Conservation (phyloP, 148 eudicot species). For the Beta vulgaris region DNA sequence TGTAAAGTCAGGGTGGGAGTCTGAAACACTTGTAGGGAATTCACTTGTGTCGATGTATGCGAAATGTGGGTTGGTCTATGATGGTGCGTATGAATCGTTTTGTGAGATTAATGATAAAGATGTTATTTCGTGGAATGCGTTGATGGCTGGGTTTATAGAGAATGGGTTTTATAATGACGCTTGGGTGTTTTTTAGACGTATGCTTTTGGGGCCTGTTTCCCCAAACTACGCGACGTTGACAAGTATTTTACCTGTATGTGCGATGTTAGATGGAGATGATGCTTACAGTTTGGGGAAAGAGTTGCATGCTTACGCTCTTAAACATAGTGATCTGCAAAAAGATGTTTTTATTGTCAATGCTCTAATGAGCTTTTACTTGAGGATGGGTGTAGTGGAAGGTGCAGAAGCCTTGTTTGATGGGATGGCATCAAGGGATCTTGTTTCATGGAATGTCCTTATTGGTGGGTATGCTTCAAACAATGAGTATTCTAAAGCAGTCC, state of each 20-base stretch:
- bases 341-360: conserved; percentile 50
- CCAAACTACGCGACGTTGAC: conserved; percentile 72
- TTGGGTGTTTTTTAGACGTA: conserved; percentile 41
- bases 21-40: conserved; percentile 65
- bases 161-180: conserved; percentile 48
- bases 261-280: conserved; percentile 32
- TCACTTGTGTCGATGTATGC: conserved; percentile 74
- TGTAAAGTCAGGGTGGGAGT: conserved; percentile 49
- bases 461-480: conserved; percentile 54
- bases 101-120: conserved; percentile 50
- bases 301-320: conserved; percentile 36
- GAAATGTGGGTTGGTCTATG: conserved; percentile 43
- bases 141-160: conserved; percentile 60
- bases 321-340: conserved; percentile 36
- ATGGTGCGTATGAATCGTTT: conserved; percentile 51
- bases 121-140: conserved; percentile 73
- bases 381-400: conserved; percentile 37
- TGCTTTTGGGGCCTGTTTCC: conserved; percentile 38
- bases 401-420: conserved; percentile 46
- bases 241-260: conserved; percentile 55
- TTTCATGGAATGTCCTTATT: conserved; percentile 77
- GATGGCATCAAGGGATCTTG: conserved; percentile 50
- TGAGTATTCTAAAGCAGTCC: conserved; percentile 47
- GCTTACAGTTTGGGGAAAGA: conserved; percentile 27
- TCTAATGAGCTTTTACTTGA: conserved; percentile 59